Evolutionary conservation across 2,329 filamentous ascomycete species (phyloP).

Genomic region (Scorias spongiosa): DNA sequence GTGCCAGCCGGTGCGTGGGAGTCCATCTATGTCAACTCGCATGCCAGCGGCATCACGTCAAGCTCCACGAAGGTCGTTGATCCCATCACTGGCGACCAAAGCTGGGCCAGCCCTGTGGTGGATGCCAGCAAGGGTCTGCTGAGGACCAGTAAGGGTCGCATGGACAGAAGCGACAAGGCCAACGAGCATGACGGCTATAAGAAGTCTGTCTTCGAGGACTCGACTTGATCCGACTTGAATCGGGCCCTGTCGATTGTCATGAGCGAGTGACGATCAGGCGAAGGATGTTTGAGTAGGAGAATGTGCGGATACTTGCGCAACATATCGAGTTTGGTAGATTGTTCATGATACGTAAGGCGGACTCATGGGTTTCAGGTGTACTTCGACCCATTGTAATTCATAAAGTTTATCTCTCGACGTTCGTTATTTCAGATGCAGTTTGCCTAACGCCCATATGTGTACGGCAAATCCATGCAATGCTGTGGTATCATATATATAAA

Average conservation of each 20-base stretch:
- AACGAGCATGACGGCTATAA: constrained; percentile 4
- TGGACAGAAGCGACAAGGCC: constrained; percentile 14
- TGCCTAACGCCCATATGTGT: no score
- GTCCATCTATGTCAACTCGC: constrained; percentile 33
- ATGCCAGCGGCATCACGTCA: constrained; percentile 20
- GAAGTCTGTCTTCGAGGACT: not conserved
- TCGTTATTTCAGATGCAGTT: no score
- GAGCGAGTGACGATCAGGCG: not conserved
- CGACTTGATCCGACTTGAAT: not conserved
- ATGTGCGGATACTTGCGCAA: no score
- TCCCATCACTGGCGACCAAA: constrained; percentile 10
- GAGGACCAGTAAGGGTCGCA: constrained; percentile 20
- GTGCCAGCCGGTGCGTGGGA: constrained; percentile 34
- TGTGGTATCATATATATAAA: no score
- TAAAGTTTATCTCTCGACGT: no score
- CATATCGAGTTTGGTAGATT: no score
- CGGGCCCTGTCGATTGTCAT: not conserved
- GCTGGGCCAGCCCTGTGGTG: constrained; percentile 18
- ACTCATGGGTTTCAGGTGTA: no score
- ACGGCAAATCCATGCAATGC: no score
- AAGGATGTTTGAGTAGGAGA: no score
- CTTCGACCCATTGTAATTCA: no score
- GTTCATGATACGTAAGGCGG: no score
- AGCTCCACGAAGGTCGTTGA: constrained; percentile 10
- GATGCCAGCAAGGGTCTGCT: constrained; percentile 20